Evolutionary conservation across 202 grass and related monocot species (phyloP).

Genomic region (Hordeum pubiflorum): DNA sequence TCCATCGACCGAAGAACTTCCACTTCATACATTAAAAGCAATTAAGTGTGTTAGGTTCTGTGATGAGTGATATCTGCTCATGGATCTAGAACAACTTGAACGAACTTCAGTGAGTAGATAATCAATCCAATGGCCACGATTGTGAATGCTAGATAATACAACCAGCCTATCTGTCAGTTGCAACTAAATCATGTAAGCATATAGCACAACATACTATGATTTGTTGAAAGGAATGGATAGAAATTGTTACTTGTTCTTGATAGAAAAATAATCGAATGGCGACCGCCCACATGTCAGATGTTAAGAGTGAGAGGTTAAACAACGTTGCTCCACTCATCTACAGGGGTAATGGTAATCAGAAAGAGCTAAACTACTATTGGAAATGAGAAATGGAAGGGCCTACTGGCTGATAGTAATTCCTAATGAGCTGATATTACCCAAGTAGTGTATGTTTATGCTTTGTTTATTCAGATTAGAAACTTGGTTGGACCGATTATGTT

Average conservation of each 20-base stretch:
- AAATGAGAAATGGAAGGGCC: not conserved
- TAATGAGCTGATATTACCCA: conserved; percentile 7
- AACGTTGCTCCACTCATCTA: conserved; percentile 54
- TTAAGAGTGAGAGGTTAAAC: conserved; percentile 66
- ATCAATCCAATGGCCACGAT: conserved; percentile 60
- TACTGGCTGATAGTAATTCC: not conserved
- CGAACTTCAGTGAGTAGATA: conserved; percentile 54
- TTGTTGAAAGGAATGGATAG: not conserved
- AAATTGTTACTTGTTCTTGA: conserved; percentile 52
- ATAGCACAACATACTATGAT: conserved; percentile 9
- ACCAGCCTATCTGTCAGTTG: conserved; percentile 49
- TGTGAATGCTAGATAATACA: conserved; percentile 61
- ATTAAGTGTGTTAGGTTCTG: conserved; percentile 10
- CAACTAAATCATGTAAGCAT: conserved; percentile 8
- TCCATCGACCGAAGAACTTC: conserved; percentile 9
- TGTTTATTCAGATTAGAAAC: conserved; percentile 12
- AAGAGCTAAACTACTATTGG: not conserved
- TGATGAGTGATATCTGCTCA: not conserved
- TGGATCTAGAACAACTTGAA: not conserved
- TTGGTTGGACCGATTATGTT: not conserved
- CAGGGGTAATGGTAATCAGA: not conserved
- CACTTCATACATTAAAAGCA: conserved; percentile 30
- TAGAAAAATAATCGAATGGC: conserved; percentile 81
- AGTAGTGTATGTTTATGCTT: not conserved
- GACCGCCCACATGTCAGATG: conserved; percentile 87